A percentile compares a stretch with the other conserved stretches of the same genome.
phyloP scores from a whole-genome alignment of 495 filamentous ascomycete species.

The Geoglossum glabrum region DNA sequence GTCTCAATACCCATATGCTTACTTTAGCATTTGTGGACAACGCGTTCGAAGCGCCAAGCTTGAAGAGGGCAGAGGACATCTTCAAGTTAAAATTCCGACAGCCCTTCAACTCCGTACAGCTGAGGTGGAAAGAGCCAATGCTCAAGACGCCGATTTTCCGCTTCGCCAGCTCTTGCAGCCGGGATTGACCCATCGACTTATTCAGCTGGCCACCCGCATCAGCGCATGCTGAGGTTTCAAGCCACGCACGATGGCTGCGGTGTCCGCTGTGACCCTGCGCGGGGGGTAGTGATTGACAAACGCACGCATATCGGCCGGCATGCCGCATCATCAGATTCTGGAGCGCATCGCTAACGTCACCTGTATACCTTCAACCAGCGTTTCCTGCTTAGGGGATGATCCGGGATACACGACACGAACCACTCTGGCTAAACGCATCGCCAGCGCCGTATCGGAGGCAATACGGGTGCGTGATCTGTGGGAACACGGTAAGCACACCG shows the following conservation, averaged over 20 bases:
- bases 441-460: slow-evolving; percentile 20
- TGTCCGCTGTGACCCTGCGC: slow-evolving; percentile 12
- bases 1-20: slow-evolving; percentile 10
- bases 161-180: neutral
- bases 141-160: slow-evolving; percentile 16
- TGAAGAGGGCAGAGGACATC: slow-evolving; percentile 8
- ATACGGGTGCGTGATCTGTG: slow-evolving; percentile 11
- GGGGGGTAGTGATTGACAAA: slow-evolving; percentile 20
- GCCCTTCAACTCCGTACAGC: slow-evolving; percentile 9
- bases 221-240: neutral
- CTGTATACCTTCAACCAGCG: slow-evolving; percentile 5
- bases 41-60: slow-evolving; percentile 11
- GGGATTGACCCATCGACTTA: neutral
- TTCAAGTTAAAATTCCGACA: slow-evolving; percentile 11
- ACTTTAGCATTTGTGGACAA: slow-evolving; percentile 8
- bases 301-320: slow-evolving; percentile 16
- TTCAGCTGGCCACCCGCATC: neutral
- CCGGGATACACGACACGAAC: slow-evolving; percentile 5
- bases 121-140: slow-evolving; percentile 13
- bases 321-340: slow-evolving; percentile 20
- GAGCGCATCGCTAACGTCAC: slow-evolving; percentile 18
- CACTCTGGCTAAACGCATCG: slow-evolving; percentile 20
- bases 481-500: slow-evolving; percentile 17
- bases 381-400: neutral
- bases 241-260: neutral